Evolutionary conservation across 257 asterid genomes (phyloP), one percentile per base, ranked within the genome.

Genomic region (Scutellaria baicalensis): DNA sequence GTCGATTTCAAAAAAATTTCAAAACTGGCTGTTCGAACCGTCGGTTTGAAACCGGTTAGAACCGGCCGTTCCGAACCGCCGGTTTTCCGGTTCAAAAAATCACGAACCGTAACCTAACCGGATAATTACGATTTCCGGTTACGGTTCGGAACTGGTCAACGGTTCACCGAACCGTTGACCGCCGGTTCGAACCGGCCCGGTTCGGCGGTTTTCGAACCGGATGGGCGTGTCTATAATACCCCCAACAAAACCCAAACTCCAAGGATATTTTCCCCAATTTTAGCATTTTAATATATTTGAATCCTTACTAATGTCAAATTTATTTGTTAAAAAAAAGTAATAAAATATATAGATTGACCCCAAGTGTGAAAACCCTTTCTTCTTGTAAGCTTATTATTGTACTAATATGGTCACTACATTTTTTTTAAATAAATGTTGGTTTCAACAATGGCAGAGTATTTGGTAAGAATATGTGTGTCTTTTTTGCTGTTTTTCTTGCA

Each of bases 371-470:
- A 80, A 31, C 75, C 27, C 75, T 38, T 62, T 75, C 59, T 52
- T 36, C 54, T 90, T 86, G 88, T 84, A 80, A 73, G 77, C 67
- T 85, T 62, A 75, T 74, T 36, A 42, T 81, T 87, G 91, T 78
- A 78, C 43, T 66, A 65, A 50, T 75, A 1, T 68, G 51, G 64
- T 8, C 17, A 3, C 42, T 74, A 33, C 20, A 48, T 65, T 70
- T 74, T 27, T 27, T 27, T 69, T 49, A 54, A 47, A 64, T 40
- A 20, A 13, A 47, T 75, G 45, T 78, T 73, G 86, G 78, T 77
- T 79, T 81, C 66, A 78, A 78, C 77, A 59, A 75, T 55, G 81
- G 56, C 84, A 85, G 89, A 79, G 79, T 45, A 69, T 65, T 80
- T 71, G 77, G 73, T 77, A 69, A 73, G 78, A 77, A 83, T 73